Base-by-base conservation (phyloP, 2,329 filamentous ascomycete genomes). In the Penicillium sp. region DNA sequence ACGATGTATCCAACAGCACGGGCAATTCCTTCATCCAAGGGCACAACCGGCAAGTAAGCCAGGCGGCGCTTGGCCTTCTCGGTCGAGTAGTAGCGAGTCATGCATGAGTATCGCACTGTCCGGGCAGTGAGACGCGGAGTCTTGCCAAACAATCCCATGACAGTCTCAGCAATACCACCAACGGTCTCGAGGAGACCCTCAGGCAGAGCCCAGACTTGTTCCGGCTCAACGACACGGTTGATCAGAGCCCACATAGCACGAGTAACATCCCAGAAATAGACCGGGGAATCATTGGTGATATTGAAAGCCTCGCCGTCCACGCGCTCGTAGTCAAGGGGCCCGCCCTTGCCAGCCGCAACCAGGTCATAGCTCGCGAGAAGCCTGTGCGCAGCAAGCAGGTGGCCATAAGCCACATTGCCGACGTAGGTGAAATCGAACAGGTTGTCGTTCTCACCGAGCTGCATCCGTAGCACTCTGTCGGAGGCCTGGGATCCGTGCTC, bases 191-290 rank as follows among this genome's bases (percentile, higher is more conserved):
- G 66, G 21, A 76, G 58, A 18, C 67, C 69, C 56, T 76, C 73
- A 3, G 75, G 72, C 21, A 79, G 64, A 21, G 63, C 67, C 69
- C 72, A 77, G 32, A 77, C 74, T 54, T 77, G 62, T 5, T 69
- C 46, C 8, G 75, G 73, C 57, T 77, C 72, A 13, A 79, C 75
- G 6, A 75, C 68, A 39, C 77, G 74, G 37, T 71, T 75, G 27
- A 76, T 75, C 27, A 77, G 62, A 9, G 78, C 80, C 90, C 90
- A 97, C 45, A 96, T 81, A 38, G 86, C 85, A 39, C 90, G 82
- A 56, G 89, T 85, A 69, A 95, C 89, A 73, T 96, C 91, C 86
- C 94, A 95, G 74, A 96, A 95, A 72, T 93, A 93, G 21, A 95
- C 80, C 6, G 93, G 93, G 63, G 85, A 80, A 74, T 91, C 90